Evolutionary conservation across 192 early-diverging fungal species (phyloP).

Genomic region (Chytriomyces sp.): DNA sequence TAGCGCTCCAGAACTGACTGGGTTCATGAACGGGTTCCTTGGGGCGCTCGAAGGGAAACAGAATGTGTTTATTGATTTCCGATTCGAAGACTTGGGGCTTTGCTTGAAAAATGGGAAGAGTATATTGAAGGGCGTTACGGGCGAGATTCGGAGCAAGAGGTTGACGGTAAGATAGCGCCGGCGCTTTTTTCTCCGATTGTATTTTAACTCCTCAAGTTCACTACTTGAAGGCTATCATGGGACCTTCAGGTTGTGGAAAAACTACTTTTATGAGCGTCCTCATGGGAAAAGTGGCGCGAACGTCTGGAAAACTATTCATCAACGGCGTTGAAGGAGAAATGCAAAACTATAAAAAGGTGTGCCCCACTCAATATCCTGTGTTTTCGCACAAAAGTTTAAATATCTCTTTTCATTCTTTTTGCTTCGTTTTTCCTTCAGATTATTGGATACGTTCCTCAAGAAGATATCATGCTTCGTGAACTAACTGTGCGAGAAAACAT

Average conservation of each 20-base stretch:
- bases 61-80: constrained; percentile 57
- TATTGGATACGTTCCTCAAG: constrained; percentile 63
- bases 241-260: constrained; percentile 46
- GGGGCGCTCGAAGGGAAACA: constrained; percentile 20
- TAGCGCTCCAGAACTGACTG: background rate
- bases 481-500: constrained; percentile 64
- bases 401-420: no score
- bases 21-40: background rate
- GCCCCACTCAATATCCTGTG: constrained; percentile 10
- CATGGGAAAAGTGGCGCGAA: constrained; percentile 41
- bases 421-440: constrained; percentile 29
- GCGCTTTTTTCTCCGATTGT: background rate
- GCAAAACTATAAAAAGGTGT: constrained; percentile 37
- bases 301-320: constrained; percentile 40
- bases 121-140: constrained; percentile 29
- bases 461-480: constrained; percentile 48
- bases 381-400: no score
- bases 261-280: constrained; percentile 37
- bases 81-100: constrained; percentile 56
- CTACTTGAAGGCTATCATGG: constrained; percentile 55
- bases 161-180: constrained; percentile 18
- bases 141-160: constrained; percentile 19
- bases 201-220: background rate
- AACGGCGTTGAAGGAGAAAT: constrained; percentile 42
- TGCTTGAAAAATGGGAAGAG: constrained; percentile 42